Conservation (phyloP, 768 basidiomycete species). For the Postia placenta region DNA sequence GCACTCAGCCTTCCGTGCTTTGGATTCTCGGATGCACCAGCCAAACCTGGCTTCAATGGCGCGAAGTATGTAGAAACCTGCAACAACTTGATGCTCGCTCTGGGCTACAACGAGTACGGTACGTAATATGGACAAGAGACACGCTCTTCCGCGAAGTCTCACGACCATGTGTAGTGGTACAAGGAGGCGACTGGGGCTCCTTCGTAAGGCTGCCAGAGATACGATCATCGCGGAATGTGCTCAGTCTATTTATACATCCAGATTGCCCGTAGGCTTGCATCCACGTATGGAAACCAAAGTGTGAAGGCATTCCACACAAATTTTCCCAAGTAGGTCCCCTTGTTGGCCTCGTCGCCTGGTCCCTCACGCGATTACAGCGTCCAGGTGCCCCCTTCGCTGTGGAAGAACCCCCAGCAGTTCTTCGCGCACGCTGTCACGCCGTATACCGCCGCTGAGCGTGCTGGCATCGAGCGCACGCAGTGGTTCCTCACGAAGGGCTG, state of each 20-base stretch:
- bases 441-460: conserved; percentile 30
- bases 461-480: conserved; percentile 23
- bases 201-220: conserved; percentile 17
- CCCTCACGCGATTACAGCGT: neutral
- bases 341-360: neutral
- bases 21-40: conserved; percentile 21
- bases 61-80: conserved; percentile 20
- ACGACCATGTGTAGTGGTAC: conserved; percentile 26
- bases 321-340: conserved; percentile 19
- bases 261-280: conserved; percentile 23
- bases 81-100: conserved; percentile 25
- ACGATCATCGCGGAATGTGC: neutral
- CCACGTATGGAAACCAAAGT: conserved; percentile 21
- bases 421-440: conserved; percentile 24
- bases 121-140: neutral
- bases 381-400: conserved; percentile 17
- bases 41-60: conserved; percentile 20
- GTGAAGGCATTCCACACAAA: conserved; percentile 31
- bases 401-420: conserved; percentile 21
- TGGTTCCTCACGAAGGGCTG: conserved; percentile 25
- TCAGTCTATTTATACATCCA: conserved; percentile 3
- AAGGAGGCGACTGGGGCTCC: conserved; percentile 45
- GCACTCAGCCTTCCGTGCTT: conserved; percentile 22
- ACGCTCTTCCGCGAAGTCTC: neutral
- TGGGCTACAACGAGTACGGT: conserved; percentile 24